phyloP scores from a whole-genome alignment of 2,329 filamentous ascomycete genomes.

The Tolypocladium inflatum region DNA sequence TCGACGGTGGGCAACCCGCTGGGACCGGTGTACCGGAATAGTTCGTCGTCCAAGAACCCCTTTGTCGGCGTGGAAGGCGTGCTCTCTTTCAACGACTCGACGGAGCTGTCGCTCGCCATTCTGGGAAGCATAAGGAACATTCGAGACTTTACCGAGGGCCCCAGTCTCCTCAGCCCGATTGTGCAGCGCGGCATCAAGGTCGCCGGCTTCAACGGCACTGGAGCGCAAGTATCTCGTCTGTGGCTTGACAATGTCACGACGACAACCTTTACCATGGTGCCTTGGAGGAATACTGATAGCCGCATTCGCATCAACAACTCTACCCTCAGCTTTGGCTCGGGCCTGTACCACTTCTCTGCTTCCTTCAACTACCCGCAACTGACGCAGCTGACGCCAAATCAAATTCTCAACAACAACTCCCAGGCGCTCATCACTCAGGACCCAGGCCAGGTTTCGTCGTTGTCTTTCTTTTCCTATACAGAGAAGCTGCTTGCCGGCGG shows the following conservation, averaged over 20 bases:
- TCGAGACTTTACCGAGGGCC: constrained; percentile 52
- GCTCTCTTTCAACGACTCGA: constrained; percentile 48
- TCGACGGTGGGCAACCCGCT: constrained; percentile 35
- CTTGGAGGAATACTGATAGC: constrained; percentile 15
- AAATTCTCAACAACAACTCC: constrained; percentile 40
- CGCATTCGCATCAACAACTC: constrained; percentile 29
- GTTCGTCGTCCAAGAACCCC: constrained; percentile 19
- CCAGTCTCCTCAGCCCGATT: constrained; percentile 36
- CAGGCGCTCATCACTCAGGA: constrained; percentile 33
- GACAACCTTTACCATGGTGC: constrained; percentile 39
- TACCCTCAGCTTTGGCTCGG: constrained; percentile 37
- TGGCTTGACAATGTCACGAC: constrained; percentile 57
- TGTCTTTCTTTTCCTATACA: constrained; percentile 55
- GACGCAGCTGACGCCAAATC: constrained; percentile 35
- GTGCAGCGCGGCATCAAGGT: constrained; percentile 46
- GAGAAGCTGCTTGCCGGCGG: constrained; percentile 54
- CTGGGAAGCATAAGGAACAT: constrained; percentile 54
- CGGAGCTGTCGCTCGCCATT: constrained; percentile 44
- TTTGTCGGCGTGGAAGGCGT: constrained; percentile 43
- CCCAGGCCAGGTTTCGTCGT: constrained; percentile 36
- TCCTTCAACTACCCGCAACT: constrained; percentile 55
- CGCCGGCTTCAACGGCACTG: constrained; percentile 26
- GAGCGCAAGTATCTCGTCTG: constrained; percentile 37
- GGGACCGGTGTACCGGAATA: constrained; percentile 29
- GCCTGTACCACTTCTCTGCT: constrained; percentile 48